Percentiles rank a stretch among this genome's conserved stretches.
phyloP scores from a whole-genome alignment of 352 stramenopile species.

The Phytophthora quininea region DNA sequence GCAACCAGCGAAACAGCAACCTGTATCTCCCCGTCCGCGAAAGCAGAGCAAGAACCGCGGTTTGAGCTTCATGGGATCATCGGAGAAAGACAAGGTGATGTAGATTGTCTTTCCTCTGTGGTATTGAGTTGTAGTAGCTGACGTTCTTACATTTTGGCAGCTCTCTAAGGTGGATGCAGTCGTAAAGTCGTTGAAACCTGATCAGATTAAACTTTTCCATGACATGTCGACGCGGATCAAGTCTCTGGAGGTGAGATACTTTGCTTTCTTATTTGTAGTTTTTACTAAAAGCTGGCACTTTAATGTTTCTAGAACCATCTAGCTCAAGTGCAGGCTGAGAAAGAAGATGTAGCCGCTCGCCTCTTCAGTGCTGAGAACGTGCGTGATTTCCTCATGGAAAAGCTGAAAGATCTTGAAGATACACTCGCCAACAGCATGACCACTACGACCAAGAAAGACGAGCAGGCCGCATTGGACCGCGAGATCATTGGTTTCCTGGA shows the following conservation, averaged over 20 bases:
- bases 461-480: conserved; percentile 68
- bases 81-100: conserved; percentile 49
- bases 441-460: conserved; percentile 60
- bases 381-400: conserved; percentile 87
- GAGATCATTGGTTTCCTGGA: conserved; percentile 88
- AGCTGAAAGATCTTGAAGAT: conserved; percentile 81
- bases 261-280: neutral
- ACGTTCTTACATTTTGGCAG: conserved; percentile 20
- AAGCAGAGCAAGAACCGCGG: conserved; percentile 36
- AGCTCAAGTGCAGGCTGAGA: conserved; percentile 72
- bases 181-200: conserved; percentile 80
- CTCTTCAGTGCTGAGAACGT: conserved; percentile 81
- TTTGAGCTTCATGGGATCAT: conserved; percentile 40
- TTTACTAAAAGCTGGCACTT: neutral
- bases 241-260: conserved; percentile 55
- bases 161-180: conserved; percentile 79
- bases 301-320: conserved; percentile 50
- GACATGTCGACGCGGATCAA: conserved; percentile 85
- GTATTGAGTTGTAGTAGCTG: no score
- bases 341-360: conserved; percentile 73
- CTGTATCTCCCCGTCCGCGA: conserved; percentile 19
- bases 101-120: neutral
- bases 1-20: conserved; percentile 17
- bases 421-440: conserved; percentile 62
- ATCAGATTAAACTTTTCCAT: conserved; percentile 87